Evolutionary conservation across 768 basidiomycete species (phyloP).

Genomic region (Clitopilus passeckerianus): DNA sequence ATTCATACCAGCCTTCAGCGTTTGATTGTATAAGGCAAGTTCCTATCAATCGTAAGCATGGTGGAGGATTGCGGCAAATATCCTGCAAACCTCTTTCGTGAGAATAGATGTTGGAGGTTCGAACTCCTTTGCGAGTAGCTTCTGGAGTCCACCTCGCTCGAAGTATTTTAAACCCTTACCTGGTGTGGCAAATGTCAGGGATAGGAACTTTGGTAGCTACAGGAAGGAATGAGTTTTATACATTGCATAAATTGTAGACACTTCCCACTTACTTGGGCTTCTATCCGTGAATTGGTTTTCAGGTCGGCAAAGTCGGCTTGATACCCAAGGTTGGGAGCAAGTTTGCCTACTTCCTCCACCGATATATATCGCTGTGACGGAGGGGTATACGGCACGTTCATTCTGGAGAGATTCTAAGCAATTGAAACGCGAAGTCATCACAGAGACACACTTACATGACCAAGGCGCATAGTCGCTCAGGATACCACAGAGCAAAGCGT

Average conservation of each 20-base stretch:
- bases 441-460: conserved; percentile 41
- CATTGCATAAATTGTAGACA: background rate
- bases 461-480: conserved; percentile 54
- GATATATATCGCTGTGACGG: conserved; percentile 45
- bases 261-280: conserved; percentile 41
- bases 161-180: conserved; percentile 9
- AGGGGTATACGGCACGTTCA: conserved; percentile 66
- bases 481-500: conserved; percentile 72
- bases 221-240: background rate
- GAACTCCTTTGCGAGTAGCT: conserved; percentile 13
- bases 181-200: conserved; percentile 20
- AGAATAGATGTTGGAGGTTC: conserved; percentile 15
- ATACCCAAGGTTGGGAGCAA: conserved; percentile 58
- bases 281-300: conserved; percentile 48
- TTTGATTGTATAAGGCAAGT: conserved; percentile 42
- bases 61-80: background rate
- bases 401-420: conserved; percentile 26
- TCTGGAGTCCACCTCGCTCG: conserved; percentile 19
- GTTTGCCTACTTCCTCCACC: conserved; percentile 43
- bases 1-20: conserved; percentile 49
- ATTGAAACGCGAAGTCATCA: background rate
- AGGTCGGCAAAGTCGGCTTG: conserved; percentile 61
- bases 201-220: conserved; percentile 35
- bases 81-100: conserved; percentile 17
- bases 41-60: conserved; percentile 37